Conservation (phyloP, 495 filamentous ascomycete species). For the Rhypophila decipiens region DNA sequence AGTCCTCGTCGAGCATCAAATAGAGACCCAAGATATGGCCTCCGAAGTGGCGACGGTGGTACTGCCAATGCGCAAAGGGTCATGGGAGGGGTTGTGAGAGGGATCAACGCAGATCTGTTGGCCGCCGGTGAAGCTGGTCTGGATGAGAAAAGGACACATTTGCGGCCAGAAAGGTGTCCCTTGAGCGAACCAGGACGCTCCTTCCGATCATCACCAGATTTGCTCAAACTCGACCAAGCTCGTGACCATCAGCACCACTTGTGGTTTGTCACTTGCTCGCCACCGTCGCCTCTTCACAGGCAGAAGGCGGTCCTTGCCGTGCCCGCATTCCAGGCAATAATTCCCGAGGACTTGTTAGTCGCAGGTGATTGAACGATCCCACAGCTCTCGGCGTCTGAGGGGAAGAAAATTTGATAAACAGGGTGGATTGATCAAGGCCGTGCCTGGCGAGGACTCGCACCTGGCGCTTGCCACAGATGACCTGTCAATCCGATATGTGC, state of each 20-base stretch:
- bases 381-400: too few species aligned
- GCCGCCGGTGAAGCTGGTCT: background rate
- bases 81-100: background rate
- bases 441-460: background rate
- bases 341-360: too few species aligned
- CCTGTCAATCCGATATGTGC: background rate
- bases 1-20: background rate
- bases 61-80: background rate
- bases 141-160: background rate
- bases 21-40: background rate
- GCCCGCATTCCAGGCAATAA: too few species aligned
- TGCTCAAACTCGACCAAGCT: too few species aligned
- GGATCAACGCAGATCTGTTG: background rate
- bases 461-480: slow-evolving; percentile 1
- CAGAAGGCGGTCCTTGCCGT: too few species aligned
- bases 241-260: background rate
- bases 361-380: too few species aligned
- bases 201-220: background rate
- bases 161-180: background rate
- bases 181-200: background rate
- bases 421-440: background rate
- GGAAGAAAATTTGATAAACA: background rate
- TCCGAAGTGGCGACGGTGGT: background rate
- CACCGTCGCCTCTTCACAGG: too few species aligned
- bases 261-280: slow-evolving; percentile 1